phyloP scores from a whole-genome alignment of 805 yeast species.

The Saccharomycopsis sp. region DNA sequence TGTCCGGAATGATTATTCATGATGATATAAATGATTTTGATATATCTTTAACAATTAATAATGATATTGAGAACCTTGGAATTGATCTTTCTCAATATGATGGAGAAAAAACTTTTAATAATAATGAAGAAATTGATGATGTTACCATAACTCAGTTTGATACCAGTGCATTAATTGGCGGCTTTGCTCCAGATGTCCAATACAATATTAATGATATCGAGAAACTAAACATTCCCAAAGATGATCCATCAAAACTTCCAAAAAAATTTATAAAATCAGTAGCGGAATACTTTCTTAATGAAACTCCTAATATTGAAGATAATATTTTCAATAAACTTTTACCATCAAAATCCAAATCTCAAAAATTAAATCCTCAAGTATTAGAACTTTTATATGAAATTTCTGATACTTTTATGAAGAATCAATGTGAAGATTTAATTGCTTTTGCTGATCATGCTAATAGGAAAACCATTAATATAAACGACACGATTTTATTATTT shows the following conservation, averaged over 20 bases:
- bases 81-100: background rate
- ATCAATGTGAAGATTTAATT: slow-evolving; percentile 10
- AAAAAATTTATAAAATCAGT: background rate
- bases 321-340: too few relatives aligned
- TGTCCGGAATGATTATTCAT: slow-evolving; percentile 9
- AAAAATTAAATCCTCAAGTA: background rate
- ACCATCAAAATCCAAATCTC: background rate
- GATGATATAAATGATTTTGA: slow-evolving; percentile 8
- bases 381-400: too few relatives aligned
- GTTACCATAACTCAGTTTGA: too few relatives aligned
- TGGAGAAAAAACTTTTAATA: too few relatives aligned
- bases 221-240: background rate
- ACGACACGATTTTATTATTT: slow-evolving; percentile 8
- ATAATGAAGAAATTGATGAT: too few relatives aligned
- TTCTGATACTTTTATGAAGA: slow-evolving; percentile 7
- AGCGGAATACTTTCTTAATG: background rate
- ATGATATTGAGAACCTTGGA: too few relatives aligned
- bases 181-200: background rate
- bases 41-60: background rate
- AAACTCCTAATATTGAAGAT: background rate
- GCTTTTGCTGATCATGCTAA: slow-evolving; percentile 8
- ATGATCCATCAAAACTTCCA: background rate
- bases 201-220: background rate
- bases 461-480: slow-evolving; percentile 9
- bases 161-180: too few relatives aligned